Conservation (phyloP, 495 filamentous ascomycete species). For the Xylaria telfairii region DNA sequence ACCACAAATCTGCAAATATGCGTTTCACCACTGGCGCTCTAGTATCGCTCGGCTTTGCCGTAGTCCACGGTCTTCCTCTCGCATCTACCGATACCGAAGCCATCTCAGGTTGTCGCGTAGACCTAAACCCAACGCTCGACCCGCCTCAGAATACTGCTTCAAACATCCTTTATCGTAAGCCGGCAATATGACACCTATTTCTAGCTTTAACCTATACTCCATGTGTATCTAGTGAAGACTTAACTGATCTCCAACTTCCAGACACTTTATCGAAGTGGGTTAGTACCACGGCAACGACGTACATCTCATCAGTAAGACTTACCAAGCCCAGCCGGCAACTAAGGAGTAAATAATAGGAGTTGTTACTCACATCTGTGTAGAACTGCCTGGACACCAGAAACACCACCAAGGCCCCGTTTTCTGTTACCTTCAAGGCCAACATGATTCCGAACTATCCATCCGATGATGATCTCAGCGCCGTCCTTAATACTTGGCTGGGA, state of each 20-base stretch:
- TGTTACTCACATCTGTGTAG: neutral
- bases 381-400: conserved; percentile 17
- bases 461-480: neutral
- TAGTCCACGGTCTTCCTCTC: conserved; percentile 12
- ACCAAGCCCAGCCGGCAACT: too few species aligned
- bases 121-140: conserved; percentile 3
- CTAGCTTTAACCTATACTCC: neutral
- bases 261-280: conserved; percentile 18
- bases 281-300: neutral
- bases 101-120: conserved; percentile 17
- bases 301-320: conserved; percentile 20
- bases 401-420: conserved; percentile 19
- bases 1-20: neutral
- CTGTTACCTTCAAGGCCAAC: conserved; percentile 15
- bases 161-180: conserved; percentile 20
- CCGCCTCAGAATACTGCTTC: neutral
- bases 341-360: neutral
- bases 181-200: neutral
- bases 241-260: neutral
- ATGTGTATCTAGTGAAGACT: neutral
- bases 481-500: conserved; percentile 9
- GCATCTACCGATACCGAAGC: neutral
- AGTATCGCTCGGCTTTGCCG: conserved; percentile 9
- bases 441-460: conserved; percentile 12
- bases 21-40: conserved; percentile 11